Evolutionary conservation across 208 protist species (phyloP), one percentile per base, ranked within the genome.

Genomic region (Trypanosoma boissoni): DNA sequence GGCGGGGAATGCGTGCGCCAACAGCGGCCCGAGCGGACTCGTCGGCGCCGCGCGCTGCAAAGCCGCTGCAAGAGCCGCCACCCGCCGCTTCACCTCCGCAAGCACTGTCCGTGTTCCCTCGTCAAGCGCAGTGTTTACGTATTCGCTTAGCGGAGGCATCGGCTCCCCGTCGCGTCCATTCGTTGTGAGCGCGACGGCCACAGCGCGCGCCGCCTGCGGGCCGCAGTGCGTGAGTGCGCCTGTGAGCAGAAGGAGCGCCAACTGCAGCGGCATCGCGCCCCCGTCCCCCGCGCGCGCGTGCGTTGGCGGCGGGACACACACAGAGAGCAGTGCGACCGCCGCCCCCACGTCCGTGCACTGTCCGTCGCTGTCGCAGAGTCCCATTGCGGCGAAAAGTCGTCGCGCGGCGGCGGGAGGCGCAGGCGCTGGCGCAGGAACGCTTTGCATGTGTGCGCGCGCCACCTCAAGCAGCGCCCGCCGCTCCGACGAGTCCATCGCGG

Each of bases 161-260:
- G n/a, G n/a, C 42, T 44, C 26, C 18, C 29, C 27, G 12, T 32
- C 46, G 18, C 8, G 23, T 28, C 8, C 37, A 18, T 45, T 10
- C 2, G 42, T 57, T 62, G 27, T 55, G 6, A 72, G 46, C 9
- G 62, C 55, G 3, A 69, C 18, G 12, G 72, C 72, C 45, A 32
- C 53, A n/a, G 70, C 50, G 28, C 60, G 65, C 32, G 64, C 44
- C 39, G 21, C 62, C 8, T 51, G 45, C 10, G 44, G 8, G 34
- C 44, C 36, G 48, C 78, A 87, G 26, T 74, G 59, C 10, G 80
- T 56, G 53, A 88, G 41, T 12, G 70, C 62, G 2, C 83, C 83
- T 26, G 74, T 76, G 23, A 86, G 63, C n/a, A 94, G 67, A 16
- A 94, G 62, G 65, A 88, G 88, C 16, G 67, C 71, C 10, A 94